These are phyloP conservation scores for Sapria himalayana DNA, from an alignment of 345 rosid species.

Conservation along the genomic window DNA sequence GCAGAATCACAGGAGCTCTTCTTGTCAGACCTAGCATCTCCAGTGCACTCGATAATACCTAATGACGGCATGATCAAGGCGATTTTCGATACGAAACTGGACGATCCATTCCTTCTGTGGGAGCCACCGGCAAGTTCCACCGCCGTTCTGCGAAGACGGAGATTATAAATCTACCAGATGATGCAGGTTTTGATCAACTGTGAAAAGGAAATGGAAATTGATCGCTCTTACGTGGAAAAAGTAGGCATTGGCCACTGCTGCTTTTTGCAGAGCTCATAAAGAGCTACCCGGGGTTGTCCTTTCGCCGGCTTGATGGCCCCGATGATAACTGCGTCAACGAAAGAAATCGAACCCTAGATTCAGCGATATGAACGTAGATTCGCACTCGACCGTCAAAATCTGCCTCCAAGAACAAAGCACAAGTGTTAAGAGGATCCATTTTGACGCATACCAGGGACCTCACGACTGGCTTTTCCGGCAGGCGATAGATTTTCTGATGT, in stretches of 20 bases:
- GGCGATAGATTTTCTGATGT: conserved; percentile 9
- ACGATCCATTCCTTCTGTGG: conserved; percentile 19
- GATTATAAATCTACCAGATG: not conserved
- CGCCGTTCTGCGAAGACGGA: conserved; percentile 17
- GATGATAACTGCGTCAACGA: too few species aligned
- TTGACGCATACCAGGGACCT: conserved; percentile 18
- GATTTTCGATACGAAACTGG: conserved; percentile 32
- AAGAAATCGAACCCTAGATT: too few species aligned
- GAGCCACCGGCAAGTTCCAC: conserved; percentile 25
- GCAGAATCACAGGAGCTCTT: conserved; percentile 72
- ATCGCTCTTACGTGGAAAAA: conserved; percentile 22
- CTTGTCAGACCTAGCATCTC: conserved; percentile 63
- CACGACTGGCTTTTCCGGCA: conserved; percentile 1
- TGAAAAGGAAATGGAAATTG: not conserved
- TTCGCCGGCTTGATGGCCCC: conserved; percentile 39
- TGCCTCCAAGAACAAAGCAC: too few species aligned
- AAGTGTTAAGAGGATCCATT: too few species aligned
- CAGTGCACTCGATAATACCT: conserved; percentile 27
- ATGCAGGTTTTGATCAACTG: not conserved
- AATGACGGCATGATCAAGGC: conserved; percentile 25
- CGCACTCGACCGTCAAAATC: too few species aligned
- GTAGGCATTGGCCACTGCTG: conserved; percentile 60
- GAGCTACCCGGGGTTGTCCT: conserved; percentile 60
- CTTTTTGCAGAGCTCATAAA: conserved; percentile 55
- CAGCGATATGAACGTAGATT: too few species aligned